phyloP scores from a whole-genome alignment of 169 alveolate species.

The Babesia gibsoni region DNA sequence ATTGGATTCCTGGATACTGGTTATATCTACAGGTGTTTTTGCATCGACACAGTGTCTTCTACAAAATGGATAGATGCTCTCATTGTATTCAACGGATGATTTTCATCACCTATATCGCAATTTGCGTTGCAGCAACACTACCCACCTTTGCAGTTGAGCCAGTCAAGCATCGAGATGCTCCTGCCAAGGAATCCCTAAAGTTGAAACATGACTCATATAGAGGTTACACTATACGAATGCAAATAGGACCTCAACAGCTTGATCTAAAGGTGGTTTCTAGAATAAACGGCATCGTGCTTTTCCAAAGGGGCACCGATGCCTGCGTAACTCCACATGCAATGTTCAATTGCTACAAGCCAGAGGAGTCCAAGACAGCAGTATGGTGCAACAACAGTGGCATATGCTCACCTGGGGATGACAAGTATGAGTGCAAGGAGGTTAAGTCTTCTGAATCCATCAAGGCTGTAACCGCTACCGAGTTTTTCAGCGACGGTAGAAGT shows the following conservation, averaged over 20 bases:
- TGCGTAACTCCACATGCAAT: slow-evolving; percentile 26
- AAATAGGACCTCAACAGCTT: slow-evolving; percentile 35
- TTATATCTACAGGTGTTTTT: too few species aligned
- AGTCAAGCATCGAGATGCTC: slow-evolving; percentile 19
- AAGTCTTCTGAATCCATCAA: slow-evolving; percentile 18
- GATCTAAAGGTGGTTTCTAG: slow-evolving; percentile 40
- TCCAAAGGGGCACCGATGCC: slow-evolving; percentile 54
- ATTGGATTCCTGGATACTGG: too few species aligned
- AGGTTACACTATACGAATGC: slow-evolving; percentile 26
- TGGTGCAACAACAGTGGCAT: slow-evolving; percentile 69
- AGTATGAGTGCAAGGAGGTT: slow-evolving; percentile 59
- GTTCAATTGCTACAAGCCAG: slow-evolving; percentile 65
- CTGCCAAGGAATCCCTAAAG: slow-evolving; percentile 16
- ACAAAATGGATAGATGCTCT: too few species aligned
- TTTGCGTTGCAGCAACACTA: too few species aligned
- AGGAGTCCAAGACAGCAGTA: slow-evolving; percentile 45
- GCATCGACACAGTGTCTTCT: too few species aligned
- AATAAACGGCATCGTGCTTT: slow-evolving; percentile 68
- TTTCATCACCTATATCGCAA: too few species aligned
- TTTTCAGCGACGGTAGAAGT: slow-evolving; percentile 14
- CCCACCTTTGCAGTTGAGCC: slow-evolving; percentile 18
- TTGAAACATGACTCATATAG: slow-evolving; percentile 3
- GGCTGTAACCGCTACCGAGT: slow-evolving; percentile 38
- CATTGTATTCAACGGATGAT: too few species aligned
- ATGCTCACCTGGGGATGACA: slow-evolving; percentile 62